Conservation (phyloP, 257 asterid species). For the Gentiana macrophylla region DNA sequence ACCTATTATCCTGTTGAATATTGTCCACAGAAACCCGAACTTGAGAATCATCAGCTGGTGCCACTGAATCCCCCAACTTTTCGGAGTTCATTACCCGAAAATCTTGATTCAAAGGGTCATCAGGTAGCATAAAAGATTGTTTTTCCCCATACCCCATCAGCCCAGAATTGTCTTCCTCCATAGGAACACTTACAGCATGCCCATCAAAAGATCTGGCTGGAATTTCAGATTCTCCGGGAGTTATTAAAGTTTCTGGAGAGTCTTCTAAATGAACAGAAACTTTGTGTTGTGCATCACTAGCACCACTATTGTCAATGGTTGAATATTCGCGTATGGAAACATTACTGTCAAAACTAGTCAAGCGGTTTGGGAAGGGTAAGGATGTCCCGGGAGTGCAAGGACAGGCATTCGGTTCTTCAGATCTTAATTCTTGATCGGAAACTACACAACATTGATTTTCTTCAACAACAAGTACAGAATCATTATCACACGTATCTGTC, state of each 20-base stretch:
- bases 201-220: constrained; percentile 16
- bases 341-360: constrained; percentile 5
- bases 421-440: constrained; percentile 17
- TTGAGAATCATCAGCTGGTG: constrained; percentile 14
- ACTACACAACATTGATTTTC: constrained; percentile 8
- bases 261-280: constrained; percentile 17
- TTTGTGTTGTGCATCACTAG: constrained; percentile 15
- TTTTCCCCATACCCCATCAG: neutral
- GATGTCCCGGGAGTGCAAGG: constrained; percentile 19
- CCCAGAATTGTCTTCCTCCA: constrained; percentile 13
- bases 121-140: constrained; percentile 1
- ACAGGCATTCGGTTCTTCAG: constrained; percentile 20
- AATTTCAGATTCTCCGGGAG: constrained; percentile 18
- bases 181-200: constrained; percentile 13
- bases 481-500: constrained; percentile 13
- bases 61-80: constrained; percentile 8
- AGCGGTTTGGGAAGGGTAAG: constrained; percentile 15
- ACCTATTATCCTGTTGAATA: constrained; percentile 12
- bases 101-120: neutral
- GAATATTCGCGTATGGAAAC: constrained; percentile 4
- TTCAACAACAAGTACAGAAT: constrained; percentile 12
- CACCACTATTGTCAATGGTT: constrained; percentile 6
- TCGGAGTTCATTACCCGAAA: constrained; percentile 16
- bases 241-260: constrained; percentile 7
- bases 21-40: constrained; percentile 17